Evolutionary conservation across 305 asterid species (phyloP), one percentile per base, ranked within the genome.

Genomic region (Rubia peregrina): DNA sequence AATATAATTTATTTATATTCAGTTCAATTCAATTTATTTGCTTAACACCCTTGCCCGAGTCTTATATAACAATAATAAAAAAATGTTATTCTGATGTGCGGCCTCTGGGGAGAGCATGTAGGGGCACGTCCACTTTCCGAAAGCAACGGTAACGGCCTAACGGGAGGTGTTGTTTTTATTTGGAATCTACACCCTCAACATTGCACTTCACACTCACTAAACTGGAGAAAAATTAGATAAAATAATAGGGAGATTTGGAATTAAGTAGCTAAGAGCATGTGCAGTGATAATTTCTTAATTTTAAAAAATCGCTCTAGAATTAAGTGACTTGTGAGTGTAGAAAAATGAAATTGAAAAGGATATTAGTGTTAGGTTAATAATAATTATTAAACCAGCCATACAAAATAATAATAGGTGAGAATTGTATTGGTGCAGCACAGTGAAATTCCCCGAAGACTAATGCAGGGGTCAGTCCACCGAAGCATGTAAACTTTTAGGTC

Each of bases 41-140:
- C 1, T 24, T n/a, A n/a, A n/a, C 0, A 24, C 26, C 26, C 26
- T 24, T 24, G 26, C 26, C 26, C 1, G 26, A 1, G 26, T 24
- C 26, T 24, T 24, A 24, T 24, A n/a, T n/a, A n/a, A n/a, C n/a
- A 24, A 30, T 3, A 30, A 30, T 30, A 30, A 30, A 30, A 24
- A 30, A 30, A 30, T 30, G 36, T 3, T 30, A 30, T 30, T 3
- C 3, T 30, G 36, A 30, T 30, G 36, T 30, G 36, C 2, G 36
- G 36, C 36, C 36, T 30, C 36, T 24, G 26, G 26, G 26, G 1
- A 24, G 26, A 0, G 26, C 26, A 24, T 24, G 26, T 24, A 24
- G 38, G 33, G 65, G 65, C 65, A 60, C 41, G 40, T 60, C 62
- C 62, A 56, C 30, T 19, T 7, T 22, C 62, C 62, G 62, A 56